These are phyloP conservation scores for Yarrowia alimentaria DNA, from an alignment of 805 yeast genomes.

Conservation along the genomic window DNA sequence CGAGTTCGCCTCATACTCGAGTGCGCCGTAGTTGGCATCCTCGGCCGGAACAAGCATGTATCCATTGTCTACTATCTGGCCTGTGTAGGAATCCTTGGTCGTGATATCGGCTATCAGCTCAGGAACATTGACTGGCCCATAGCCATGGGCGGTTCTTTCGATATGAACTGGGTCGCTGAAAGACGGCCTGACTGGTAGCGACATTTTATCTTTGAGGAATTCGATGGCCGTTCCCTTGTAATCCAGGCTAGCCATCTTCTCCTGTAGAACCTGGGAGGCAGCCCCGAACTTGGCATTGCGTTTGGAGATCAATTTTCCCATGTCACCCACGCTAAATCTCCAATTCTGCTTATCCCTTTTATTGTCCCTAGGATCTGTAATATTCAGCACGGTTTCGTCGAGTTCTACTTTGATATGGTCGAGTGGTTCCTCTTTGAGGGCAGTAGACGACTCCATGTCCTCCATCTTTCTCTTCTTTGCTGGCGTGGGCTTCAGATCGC, in stretches of 20 bases:
- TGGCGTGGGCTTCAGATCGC: conserved; percentile 32
- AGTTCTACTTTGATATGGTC: conserved; percentile 4
- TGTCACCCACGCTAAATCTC: conserved; percentile 1
- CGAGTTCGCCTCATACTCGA: conserved; percentile 45
- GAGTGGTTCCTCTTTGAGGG: not conserved
- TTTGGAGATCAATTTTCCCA: conserved; percentile 1
- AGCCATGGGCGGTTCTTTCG: not conserved
- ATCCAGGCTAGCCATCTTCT: conserved; percentile 59
- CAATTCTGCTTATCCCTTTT: conserved; percentile 5
- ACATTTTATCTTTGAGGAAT: conserved; percentile 32
- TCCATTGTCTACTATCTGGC: conserved; percentile 59
- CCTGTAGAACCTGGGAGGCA: conserved; percentile 48
- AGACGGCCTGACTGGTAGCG: conserved; percentile 39
- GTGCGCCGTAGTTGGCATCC: conserved; percentile 44
- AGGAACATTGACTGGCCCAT: conserved; percentile 39
- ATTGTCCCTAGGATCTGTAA: conserved; percentile 12
- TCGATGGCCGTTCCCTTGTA: conserved; percentile 48
- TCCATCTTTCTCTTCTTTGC: conserved; percentile 6
- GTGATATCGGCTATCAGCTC: conserved; percentile 53
- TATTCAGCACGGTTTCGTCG: conserved; percentile 9
- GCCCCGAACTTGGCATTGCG: conserved; percentile 11
- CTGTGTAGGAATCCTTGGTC: conserved; percentile 50
- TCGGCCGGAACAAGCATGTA: conserved; percentile 47
- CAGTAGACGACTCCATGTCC: not conserved
- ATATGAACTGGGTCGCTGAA: conserved; percentile 34